phyloP scores from a whole-genome alignment of 2,329 filamentous ascomycete species.

The Colletotrichum eremochloae region DNA sequence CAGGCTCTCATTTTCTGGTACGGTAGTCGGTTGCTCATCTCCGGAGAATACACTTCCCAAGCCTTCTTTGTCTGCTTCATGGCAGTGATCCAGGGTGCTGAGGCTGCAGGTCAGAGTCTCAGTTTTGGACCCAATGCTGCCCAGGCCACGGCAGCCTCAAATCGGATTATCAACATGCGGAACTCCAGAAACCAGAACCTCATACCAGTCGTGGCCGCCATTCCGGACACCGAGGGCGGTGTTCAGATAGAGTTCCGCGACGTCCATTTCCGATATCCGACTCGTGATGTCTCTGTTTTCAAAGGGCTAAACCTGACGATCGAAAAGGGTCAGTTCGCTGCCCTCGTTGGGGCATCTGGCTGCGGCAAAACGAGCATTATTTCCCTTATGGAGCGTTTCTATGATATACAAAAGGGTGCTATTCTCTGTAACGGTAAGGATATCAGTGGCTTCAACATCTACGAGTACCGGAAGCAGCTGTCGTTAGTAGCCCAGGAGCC shows the following conservation, averaged over 20 bases:
- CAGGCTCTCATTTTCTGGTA: conserved; percentile 77
- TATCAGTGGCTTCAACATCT: conserved; percentile 70
- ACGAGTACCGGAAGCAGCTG: conserved; percentile 73
- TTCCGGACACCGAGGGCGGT: conserved; percentile 62
- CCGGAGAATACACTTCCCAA: conserved; percentile 60
- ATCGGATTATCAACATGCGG: conserved; percentile 68
- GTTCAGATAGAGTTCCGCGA: conserved; percentile 69
- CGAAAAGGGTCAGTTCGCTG: conserved; percentile 77
- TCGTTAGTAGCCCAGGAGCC: conserved; percentile 83
- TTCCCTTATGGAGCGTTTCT: conserved; percentile 76
- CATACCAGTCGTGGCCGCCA: conserved; percentile 49
- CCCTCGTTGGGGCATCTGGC: conserved; percentile 77
- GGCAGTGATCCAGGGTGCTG: conserved; percentile 75
- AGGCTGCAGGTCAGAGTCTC: conserved; percentile 76
- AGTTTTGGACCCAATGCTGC: conserved; percentile 75
- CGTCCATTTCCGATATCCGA: conserved; percentile 72
- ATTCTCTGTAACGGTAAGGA: conserved; percentile 75
- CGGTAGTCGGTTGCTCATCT: conserved; percentile 69
- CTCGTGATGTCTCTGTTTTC: conserved; percentile 69
- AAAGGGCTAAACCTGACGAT: conserved; percentile 73
- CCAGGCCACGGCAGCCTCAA: conserved; percentile 70
- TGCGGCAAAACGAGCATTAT: conserved; percentile 82
- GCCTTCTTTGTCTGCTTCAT: conserved; percentile 73
- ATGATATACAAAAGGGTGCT: conserved; percentile 73
- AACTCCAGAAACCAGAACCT: conserved; percentile 56